Percentiles rank a stretch among this genome's conserved stretches.
phyloP scores from a whole-genome alignment of 257 asterid species.

The Thymus mandschuricus region DNA sequence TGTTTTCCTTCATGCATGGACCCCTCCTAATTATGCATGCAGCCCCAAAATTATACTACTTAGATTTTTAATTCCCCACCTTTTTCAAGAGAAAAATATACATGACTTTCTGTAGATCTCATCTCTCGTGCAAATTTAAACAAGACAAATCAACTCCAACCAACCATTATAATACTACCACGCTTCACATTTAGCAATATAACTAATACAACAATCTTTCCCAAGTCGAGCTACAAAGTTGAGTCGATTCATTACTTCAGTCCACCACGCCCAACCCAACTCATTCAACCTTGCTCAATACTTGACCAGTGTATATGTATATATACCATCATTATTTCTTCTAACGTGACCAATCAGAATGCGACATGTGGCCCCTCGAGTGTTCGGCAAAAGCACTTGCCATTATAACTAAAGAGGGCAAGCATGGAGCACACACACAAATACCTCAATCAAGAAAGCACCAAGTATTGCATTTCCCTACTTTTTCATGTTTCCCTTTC shows the following conservation, averaged over 20 bases:
- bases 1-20: conserved; percentile 34
- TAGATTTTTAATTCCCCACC: conserved; percentile 7
- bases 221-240: too few species aligned
- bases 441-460: conserved; percentile 36
- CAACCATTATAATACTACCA: not conserved
- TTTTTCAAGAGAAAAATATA: not conserved
- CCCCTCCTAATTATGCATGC: conserved; percentile 16
- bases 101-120: conserved; percentile 19
- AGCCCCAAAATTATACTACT: conserved; percentile 11
- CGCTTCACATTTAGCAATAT: too few species aligned
- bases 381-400: conserved; percentile 23
- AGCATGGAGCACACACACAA: conserved; percentile 19
- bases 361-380: conserved; percentile 26
- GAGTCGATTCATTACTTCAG: too few species aligned
- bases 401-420: conserved; percentile 19
- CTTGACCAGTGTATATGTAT: too few species aligned
- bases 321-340: too few species aligned
- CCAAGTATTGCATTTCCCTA: conserved; percentile 27
- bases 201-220: too few species aligned
- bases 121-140: conserved; percentile 2
- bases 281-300: too few species aligned
- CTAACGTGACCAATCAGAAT: not conserved
- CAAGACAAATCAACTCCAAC: not conserved
- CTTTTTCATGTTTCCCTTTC: conserved; percentile 29
- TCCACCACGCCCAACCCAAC: too few species aligned